These are phyloP conservation scores for Boletus rex-veris DNA, from an alignment of 768 basidiomycete genomes.

Conservation along the genomic window DNA sequence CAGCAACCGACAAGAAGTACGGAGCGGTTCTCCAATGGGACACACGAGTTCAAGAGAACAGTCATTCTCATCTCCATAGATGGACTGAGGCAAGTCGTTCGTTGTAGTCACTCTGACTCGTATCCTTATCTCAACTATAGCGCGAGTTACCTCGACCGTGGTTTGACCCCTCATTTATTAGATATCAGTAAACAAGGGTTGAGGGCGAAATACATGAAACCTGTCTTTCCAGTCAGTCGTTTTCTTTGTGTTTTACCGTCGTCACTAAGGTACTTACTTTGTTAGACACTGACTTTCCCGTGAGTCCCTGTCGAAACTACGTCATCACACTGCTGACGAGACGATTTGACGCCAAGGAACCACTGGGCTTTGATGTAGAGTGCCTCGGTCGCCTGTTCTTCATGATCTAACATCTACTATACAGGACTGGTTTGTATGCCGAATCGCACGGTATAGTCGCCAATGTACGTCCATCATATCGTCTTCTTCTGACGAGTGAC, in stretches of 20 bases:
- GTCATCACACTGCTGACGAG: neutral
- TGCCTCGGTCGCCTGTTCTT: neutral
- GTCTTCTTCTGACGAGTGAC: neutral
- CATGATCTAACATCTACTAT: neutral
- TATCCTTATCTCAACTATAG: slow-evolving; percentile 35
- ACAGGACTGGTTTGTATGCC: slow-evolving; percentile 83
- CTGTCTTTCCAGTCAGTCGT: slow-evolving; percentile 80
- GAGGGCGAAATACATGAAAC: slow-evolving; percentile 83
- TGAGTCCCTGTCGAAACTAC: slow-evolving; percentile 38
- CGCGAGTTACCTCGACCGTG: slow-evolving; percentile 84
- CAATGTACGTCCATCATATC: slow-evolving; percentile 50
- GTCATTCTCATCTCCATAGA: slow-evolving; percentile 86
- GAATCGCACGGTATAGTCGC: slow-evolving; percentile 91
- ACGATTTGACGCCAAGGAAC: slow-evolving; percentile 48
- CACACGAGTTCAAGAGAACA: slow-evolving; percentile 76
- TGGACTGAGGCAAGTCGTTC: slow-evolving; percentile 59
- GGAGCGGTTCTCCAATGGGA: slow-evolving; percentile 68
- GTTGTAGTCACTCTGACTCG: neutral
- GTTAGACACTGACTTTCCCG: slow-evolving; percentile 86
- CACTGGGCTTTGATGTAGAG: slow-evolving; percentile 84
- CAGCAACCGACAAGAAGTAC: slow-evolving; percentile 1
- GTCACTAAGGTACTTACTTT: slow-evolving; percentile 1
- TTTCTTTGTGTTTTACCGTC: neutral
- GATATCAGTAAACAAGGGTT: slow-evolving; percentile 78
- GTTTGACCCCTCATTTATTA: slow-evolving; percentile 78